These are phyloP conservation scores for Salix brachista DNA, from an alignment of 345 rosid species.

Conservation along the genomic window DNA sequence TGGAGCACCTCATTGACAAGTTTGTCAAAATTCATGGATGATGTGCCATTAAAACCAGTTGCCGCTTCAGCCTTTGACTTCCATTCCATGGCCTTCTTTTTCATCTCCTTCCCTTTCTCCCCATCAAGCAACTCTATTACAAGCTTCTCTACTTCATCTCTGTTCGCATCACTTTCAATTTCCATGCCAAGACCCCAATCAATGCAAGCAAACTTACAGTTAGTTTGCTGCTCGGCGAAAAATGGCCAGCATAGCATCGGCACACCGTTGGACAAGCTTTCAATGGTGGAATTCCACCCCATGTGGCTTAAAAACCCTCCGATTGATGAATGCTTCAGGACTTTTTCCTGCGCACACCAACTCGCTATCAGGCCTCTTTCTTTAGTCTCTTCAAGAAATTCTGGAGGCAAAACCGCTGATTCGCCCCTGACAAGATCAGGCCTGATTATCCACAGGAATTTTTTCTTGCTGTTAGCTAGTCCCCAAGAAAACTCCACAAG, in stretches of 20 bases:
- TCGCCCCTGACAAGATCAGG: slow-evolving; percentile 3
- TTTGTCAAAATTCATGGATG: neutral
- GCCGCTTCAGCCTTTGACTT: neutral
- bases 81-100: neutral
- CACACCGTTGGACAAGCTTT: neutral
- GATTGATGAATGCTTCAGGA: slow-evolving; percentile 1
- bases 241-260: slow-evolving; percentile 2
- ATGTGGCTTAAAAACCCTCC: slow-evolving; percentile 5
- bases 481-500: slow-evolving; percentile 8
- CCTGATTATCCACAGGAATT: slow-evolving; percentile 6
- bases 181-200: slow-evolving; percentile 6
- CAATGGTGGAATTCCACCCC: slow-evolving; percentile 11
- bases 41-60: neutral
- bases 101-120: slow-evolving; percentile 2
- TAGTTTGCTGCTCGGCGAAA: neutral
- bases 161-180: neutral
- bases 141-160: slow-evolving; percentile 7
- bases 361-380: neutral
- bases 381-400: neutral
- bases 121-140: neutral
- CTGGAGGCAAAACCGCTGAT: neutral
- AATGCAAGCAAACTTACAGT: slow-evolving; percentile 5
- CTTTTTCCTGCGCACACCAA: slow-evolving; percentile 6
- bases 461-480: neutral
- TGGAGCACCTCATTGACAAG: neutral